Evolutionary conservation across 2,329 filamentous ascomycete species (phyloP), one percentile per base, ranked within the genome.

Genomic region (Hypoxylon sp.): DNA sequence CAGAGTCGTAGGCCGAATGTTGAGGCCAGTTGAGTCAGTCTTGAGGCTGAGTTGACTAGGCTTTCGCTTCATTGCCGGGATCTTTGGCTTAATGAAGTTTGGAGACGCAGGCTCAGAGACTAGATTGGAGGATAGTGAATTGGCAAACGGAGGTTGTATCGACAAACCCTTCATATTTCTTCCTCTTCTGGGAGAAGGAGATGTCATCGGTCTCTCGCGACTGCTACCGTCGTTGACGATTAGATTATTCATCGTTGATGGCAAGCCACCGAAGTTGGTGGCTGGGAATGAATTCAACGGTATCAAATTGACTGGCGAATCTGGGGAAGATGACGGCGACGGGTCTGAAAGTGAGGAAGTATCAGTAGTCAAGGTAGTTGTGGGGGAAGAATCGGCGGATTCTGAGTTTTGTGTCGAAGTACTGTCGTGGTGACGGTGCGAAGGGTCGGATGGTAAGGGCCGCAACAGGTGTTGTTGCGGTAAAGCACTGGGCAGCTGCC

Each of bases 381-480:
- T 98, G 1, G 96, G 96, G 7, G 95, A 98, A 21, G 95, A 97
- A 76, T 97, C 94, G 46, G 93, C 93, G 1, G 96, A 98, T 71
- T 93, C 93, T 15, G 92, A 93, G 60, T 87, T 87, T 70, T 92
- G 91, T 2, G 92, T 93, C 6, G 91, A 94, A n/a, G 89, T 91
- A 81, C 91, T 93, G 77, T 93, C 88, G 77, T 89, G 87, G 78
- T 93, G 91, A 76, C 91, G 89, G 80, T 93, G 92, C 70, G 83
- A 83, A 68, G 82, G 77, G 73, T 87, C 84, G 2, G 82, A 75
- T 32, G 82, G 76, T 57, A 87, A 74, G 56, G 81, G 76, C 62
- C 79, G 77, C 50, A 83, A 77, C 60, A 79, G 77, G 60, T 85
- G 77, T 46, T 80, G 78, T 65, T 82, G 81, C 61, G 78, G 44